Evolutionary conservation across 495 filamentous ascomycete species (phyloP).

Genomic region (Penicillium verhagenii): DNA sequence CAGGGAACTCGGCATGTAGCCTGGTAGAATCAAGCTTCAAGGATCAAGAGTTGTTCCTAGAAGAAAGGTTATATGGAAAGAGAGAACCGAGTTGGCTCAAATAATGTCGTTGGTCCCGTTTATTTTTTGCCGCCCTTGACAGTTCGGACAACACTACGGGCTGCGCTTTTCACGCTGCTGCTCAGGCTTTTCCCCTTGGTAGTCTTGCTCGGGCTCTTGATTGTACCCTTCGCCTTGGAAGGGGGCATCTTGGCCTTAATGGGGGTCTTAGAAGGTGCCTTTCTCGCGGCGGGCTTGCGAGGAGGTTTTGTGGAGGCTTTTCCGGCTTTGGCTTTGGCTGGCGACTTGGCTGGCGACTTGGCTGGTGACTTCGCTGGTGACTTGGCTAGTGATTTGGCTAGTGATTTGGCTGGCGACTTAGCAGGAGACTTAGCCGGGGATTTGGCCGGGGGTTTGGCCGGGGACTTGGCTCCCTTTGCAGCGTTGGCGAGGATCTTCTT

Average conservation of each 20-base stretch:
- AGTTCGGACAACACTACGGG: constrained; percentile 14
- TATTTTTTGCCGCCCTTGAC: constrained; percentile 21
- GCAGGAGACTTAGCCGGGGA: constrained; percentile 11
- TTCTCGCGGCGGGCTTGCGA: constrained; percentile 19
- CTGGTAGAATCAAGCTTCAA: background rate
- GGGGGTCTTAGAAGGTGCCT: constrained; percentile 10
- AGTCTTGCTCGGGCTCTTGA: constrained; percentile 4
- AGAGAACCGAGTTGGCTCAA: background rate
- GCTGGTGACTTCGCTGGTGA: constrained; percentile 15
- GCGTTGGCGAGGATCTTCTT: constrained; percentile 30
- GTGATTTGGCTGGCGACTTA: constrained; percentile 7
- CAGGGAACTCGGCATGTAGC: background rate
- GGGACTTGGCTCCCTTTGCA: constrained; percentile 23
- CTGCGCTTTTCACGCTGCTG: constrained; percentile 18
- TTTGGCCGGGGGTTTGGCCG: constrained; percentile 9
- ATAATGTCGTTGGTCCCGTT: background rate
- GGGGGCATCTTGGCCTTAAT: constrained; percentile 12
- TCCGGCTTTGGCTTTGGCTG: constrained; percentile 8
- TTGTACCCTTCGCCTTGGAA: constrained; percentile 11
- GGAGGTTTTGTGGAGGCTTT: constrained; percentile 18
- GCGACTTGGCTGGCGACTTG: constrained; percentile 6
- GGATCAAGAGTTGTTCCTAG: background rate
- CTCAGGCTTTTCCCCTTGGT: constrained; percentile 6
- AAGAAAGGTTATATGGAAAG: no score
- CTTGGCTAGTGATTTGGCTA: constrained; percentile 5